These are phyloP conservation scores for Clarireedia homoeocarpa DNA, from an alignment of 2,329 filamentous ascomycete species.

Conservation along the genomic window DNA sequence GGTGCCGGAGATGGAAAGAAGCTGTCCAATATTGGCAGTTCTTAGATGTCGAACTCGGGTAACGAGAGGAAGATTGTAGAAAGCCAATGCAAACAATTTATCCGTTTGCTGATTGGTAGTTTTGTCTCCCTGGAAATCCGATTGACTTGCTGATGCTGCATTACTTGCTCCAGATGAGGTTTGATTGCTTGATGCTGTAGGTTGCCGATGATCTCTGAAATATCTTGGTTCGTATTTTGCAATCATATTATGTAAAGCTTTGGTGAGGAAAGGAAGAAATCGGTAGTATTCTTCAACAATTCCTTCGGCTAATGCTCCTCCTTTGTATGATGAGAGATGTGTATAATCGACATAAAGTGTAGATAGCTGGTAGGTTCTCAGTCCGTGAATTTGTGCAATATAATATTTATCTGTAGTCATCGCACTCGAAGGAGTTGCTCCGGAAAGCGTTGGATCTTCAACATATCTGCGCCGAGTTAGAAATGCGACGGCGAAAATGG, in stretches of 20 bases:
- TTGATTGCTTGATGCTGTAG: conserved; percentile 64
- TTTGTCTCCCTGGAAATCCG: conserved; percentile 58
- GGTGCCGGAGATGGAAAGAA: conserved; percentile 93
- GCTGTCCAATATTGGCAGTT: conserved; percentile 82
- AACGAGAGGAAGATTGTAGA: conserved; percentile 59
- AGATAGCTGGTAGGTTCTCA: conserved; percentile 67
- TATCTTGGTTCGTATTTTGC: conserved; percentile 91
- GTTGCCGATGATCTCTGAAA: conserved; percentile 85
- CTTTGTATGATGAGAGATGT: conserved; percentile 70
- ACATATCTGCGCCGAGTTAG: conserved; percentile 42
- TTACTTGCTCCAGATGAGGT: conserved; percentile 61
- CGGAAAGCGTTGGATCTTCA: conserved; percentile 59
- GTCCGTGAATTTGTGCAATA: conserved; percentile 72
- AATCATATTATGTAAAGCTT: conserved; percentile 85
- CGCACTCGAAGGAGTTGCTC: conserved; percentile 58
- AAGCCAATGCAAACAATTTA: conserved; percentile 77
- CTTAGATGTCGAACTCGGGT: conserved; percentile 45
- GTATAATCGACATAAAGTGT: conserved; percentile 83
- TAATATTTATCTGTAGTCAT: conserved; percentile 76
- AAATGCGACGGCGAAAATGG: conserved; percentile 20
- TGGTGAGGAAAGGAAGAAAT: conserved; percentile 84
- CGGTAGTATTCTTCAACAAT: conserved; percentile 91
- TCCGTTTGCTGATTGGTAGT: conserved; percentile 93
- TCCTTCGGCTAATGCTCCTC: conserved; percentile 75
- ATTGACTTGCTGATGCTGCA: conserved; percentile 52